A percentile compares a stretch with the other conserved stretches of the same genome.
These are phyloP conservation scores for Phytophthora cactorum DNA, from an alignment of 352 stramenopile genomes.

Conservation along the genomic window DNA sequence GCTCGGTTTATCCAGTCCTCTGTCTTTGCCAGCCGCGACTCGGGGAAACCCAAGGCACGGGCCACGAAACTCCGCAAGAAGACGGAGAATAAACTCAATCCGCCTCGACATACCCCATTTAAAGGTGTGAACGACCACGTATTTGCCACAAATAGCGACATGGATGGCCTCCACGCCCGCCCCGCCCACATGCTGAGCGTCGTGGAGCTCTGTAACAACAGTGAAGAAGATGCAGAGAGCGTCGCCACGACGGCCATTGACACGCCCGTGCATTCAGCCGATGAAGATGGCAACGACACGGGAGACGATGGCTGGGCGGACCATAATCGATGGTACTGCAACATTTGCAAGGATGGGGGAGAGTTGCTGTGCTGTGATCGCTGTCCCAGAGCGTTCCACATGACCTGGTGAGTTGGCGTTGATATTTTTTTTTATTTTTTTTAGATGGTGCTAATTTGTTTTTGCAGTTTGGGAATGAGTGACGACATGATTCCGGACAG, in stretches of 20 bases:
- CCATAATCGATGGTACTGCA: conserved; percentile 92
- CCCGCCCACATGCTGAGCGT: conserved; percentile 79
- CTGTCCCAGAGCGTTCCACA: conserved; percentile 94
- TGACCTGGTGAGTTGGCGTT: conserved; percentile 63
- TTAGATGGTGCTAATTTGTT: conserved; percentile 1
- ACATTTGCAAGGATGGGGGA: conserved; percentile 90
- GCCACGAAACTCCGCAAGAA: conserved; percentile 28
- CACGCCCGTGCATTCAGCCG: conserved; percentile 39
- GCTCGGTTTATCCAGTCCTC: conserved; percentile 40
- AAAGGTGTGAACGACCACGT: background rate
- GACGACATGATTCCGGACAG: conserved; percentile 80
- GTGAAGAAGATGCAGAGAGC: conserved; percentile 52
- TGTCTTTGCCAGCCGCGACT: conserved; percentile 32
- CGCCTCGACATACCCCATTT: conserved; percentile 4
- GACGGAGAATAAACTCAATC: conserved; percentile 14
- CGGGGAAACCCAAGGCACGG: conserved; percentile 18
- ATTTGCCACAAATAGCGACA: conserved; percentile 3
- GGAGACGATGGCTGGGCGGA: conserved; percentile 79
- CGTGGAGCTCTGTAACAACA: conserved; percentile 76
- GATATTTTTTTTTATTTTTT: conserved; percentile 11
- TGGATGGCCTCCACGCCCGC: conserved; percentile 9
- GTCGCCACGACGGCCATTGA: conserved; percentile 37
- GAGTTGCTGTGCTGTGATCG: conserved; percentile 92
- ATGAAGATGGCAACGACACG: conserved; percentile 51
- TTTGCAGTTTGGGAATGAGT: conserved; percentile 74